These are phyloP conservation scores for Penicillium salamii DNA, from an alignment of 495 filamentous ascomycete genomes.

Conservation along the genomic window DNA sequence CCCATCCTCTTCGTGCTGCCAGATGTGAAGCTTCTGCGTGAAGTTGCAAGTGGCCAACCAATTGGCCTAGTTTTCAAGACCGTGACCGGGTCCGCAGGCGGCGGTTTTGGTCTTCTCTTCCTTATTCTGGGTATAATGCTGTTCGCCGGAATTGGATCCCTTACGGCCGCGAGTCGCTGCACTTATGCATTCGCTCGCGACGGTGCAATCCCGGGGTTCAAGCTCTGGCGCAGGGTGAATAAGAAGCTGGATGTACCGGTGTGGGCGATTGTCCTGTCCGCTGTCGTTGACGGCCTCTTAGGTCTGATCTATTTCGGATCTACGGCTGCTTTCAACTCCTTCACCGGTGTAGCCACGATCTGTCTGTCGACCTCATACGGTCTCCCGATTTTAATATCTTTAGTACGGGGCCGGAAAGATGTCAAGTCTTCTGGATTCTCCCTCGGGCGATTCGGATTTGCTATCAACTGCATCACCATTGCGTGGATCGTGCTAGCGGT, in stretches of 20 bases:
- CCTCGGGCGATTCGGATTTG: constrained; percentile 49
- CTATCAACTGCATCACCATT: constrained; percentile 50
- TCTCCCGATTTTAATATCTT: constrained; percentile 58
- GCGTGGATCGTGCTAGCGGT: constrained; percentile 51
- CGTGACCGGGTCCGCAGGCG: constrained; percentile 38
- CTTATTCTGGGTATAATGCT: constrained; percentile 71
- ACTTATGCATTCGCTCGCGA: constrained; percentile 73
- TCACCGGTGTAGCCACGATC: constrained; percentile 65
- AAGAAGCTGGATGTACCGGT: constrained; percentile 55
- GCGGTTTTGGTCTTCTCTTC: constrained; percentile 71
- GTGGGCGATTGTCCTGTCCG: constrained; percentile 55
- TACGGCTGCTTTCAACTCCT: constrained; percentile 61
- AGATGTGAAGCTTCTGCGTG: constrained; percentile 50
- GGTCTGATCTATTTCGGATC: constrained; percentile 64
- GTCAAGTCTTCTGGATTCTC: constrained; percentile 48
- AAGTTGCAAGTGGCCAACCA: constrained; percentile 56
- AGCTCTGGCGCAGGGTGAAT: constrained; percentile 60
- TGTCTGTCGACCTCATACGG: constrained; percentile 62
- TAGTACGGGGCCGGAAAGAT: constrained; percentile 47
- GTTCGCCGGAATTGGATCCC: constrained; percentile 66
- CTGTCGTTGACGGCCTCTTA: constrained; percentile 51
- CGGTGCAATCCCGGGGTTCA: constrained; percentile 63
- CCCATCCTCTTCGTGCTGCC: constrained; percentile 65
- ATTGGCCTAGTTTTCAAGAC: constrained; percentile 36
- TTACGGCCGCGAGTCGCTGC: constrained; percentile 73